Evolutionary conservation across 306 rosid species (phyloP), one percentile per base, ranked within the genome.

Genomic region (Trifolium dubium): DNA sequence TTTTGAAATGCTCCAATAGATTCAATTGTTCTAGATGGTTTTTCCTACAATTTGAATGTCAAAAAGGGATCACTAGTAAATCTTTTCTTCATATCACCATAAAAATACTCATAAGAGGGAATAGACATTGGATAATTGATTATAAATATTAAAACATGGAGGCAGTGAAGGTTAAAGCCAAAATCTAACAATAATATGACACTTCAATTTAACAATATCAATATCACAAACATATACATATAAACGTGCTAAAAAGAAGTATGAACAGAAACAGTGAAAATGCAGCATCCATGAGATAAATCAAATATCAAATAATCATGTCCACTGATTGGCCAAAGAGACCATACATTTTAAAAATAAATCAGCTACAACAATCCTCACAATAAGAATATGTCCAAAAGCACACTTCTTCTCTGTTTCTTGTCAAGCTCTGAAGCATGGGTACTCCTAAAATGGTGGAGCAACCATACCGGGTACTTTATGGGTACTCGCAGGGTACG

Each of bases 1-100:
- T 87, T 92, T 77, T 94, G 99, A 86, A 94, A 94, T 71, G 99
- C 97, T 54, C 96, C 97, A 64, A 92, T 60, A 58, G 76, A 85
- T 78, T 94, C 95, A 34, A 74, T 54, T 69, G 62, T 72, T 69
- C 69, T 81, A 12, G 83, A 79, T 76, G 82, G 54, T 40, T 81
- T 83, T 19, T 89, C 96, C 91, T 94, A 79, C 69, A 74, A 64
- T 31, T 56, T 40, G 43, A 77, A 76, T 44, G 28, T 66, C 19
- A 60, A 79, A 28, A 71, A 5, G 37, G n/a, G 51, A 71, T 47
- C 46, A 30, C 31, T 60, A 53, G 35, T 40, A 68, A 44, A 65
- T 35, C 12, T 8, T 64, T 65, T 39, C 34, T 40, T 32, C 32
- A 60, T 28, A 54, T 17, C 28, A 71, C 30, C 70, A 53, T 12